Base-by-base conservation (phyloP, 1,284 basidiomycete genomes). In the Cutaneotrichosporon cutaneum region DNA sequence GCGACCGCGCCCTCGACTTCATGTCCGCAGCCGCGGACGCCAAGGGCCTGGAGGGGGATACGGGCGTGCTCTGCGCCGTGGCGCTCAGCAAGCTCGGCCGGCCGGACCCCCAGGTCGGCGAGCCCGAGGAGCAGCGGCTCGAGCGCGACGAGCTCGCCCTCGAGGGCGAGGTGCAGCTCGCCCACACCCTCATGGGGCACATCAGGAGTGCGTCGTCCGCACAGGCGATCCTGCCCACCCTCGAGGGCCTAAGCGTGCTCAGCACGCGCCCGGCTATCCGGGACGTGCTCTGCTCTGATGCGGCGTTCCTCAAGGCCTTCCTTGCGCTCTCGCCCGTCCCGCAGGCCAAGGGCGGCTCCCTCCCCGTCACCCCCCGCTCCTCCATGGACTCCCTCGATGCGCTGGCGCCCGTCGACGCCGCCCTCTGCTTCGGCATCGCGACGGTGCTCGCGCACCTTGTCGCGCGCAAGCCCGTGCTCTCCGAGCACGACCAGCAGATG, bases 231-330 rank as follows among this genome's bases (percentile, higher is more conserved):
- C 77, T 82, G 9, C 88, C 90, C 66, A 87, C 86, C 8, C 81
- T 94, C 21, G 93, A 96, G 79, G 91, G 88, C 0, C 79, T 96
- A 56, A 89, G 89, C 9, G 90, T 94, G 75, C 84, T 93, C 60
- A 90, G 87, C 62, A 81, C 85, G 35, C 84, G 87, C 64, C 82
- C 90, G 0, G 66, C 77, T 1, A 82, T 90, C 66, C 90, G 91
- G 76, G 87, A 88, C 65, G 72, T 76, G 33, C 78, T 94, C 48
- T 84, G 86, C 16, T 79, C 79, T 16, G 84, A 88, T 65, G 33
- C 80, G 0, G 65, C 71, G 0, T 87, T 93, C 71, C 80, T 92
- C 51, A 82, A 81, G 54, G 79, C 82, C 33, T 82, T 94, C 6
- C 86, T 90, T 70, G 75, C 83, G 0, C 71, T 79, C 21, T 70